Conservation (phyloP, 306 rosid genomes). For the Trifolium pratense region DNA sequence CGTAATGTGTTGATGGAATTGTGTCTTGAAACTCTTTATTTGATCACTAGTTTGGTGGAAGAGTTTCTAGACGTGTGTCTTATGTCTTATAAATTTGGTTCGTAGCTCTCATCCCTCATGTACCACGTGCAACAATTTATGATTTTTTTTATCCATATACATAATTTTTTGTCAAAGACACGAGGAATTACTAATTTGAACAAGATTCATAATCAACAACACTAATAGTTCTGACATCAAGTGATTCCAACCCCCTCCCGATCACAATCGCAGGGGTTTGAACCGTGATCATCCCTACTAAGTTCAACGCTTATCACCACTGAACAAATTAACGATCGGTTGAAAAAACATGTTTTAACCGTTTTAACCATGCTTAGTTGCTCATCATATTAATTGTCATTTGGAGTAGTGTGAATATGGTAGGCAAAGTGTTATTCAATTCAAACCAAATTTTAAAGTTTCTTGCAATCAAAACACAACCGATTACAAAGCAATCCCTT, state of each 20-base stretch:
- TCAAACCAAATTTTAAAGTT: conserved; percentile 25
- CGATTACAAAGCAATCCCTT: conserved; percentile 31
- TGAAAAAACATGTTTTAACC: background rate
- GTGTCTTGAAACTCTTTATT: background rate
- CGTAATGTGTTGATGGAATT: background rate
- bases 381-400: conserved; percentile 4
- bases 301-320: too few species aligned
- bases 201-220: too few species aligned
- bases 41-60: background rate
- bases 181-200: too few species aligned
- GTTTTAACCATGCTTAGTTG: background rate
- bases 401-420: conserved; percentile 6
- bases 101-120: background rate
- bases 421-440: background rate
- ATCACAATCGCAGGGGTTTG: too few species aligned
- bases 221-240: too few species aligned
- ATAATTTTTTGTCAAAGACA: too few species aligned
- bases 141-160: too few species aligned
- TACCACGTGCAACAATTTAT: background rate
- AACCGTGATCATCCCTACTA: too few species aligned
- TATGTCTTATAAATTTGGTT: background rate
- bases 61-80: background rate
- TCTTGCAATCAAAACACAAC: conserved; percentile 37
- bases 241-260: too few species aligned
- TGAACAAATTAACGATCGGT: too few species aligned